Percentiles rank a stretch among this genome's conserved stretches.
Evolutionary conservation across 176 grass and related monocot species (phyloP).

Genomic region (Musa itinerans): DNA sequence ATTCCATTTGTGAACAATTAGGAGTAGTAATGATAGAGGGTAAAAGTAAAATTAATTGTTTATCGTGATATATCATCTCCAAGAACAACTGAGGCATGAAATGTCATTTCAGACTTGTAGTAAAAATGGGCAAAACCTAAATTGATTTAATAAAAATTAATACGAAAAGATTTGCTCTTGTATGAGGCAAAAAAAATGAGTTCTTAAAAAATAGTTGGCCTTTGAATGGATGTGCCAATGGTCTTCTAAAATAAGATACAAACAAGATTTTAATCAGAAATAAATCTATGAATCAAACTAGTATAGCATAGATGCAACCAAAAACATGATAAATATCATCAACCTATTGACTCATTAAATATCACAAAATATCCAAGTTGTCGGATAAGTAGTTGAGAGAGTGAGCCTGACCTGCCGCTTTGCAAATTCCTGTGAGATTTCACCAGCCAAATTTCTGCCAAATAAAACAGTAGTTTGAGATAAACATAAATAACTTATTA

Average conservation of each 20-base stretch:
- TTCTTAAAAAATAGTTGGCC: not conserved
- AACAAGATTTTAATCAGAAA: not conserved
- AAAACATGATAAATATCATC: not conserved
- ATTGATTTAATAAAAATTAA: too few species aligned
- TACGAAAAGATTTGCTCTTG: too few species aligned
- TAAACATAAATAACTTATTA: not conserved
- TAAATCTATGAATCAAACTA: not conserved
- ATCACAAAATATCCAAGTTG: not conserved
- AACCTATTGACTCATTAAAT: not conserved
- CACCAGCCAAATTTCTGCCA: constrained; percentile 82
- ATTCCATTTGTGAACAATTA: too few species aligned
- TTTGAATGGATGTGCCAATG: too few species aligned
- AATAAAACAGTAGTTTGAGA: not conserved
- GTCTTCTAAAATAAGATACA: not conserved
- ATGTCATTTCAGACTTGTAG: too few species aligned
- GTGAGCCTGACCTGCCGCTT: constrained; percentile 63
- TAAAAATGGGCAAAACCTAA: too few species aligned
- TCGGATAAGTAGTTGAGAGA: not conserved
- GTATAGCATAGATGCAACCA: too few species aligned
- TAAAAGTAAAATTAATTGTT: too few species aligned
- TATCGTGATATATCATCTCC: too few species aligned
- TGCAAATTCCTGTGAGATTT: constrained; percentile 92
- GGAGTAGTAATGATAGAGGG: too few species aligned
- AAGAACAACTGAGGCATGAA: too few species aligned
- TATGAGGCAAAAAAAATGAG: not conserved